phyloP scores from a whole-genome alignment of 2,329 filamentous ascomycete genomes.

The Exophiala viscosa region DNA sequence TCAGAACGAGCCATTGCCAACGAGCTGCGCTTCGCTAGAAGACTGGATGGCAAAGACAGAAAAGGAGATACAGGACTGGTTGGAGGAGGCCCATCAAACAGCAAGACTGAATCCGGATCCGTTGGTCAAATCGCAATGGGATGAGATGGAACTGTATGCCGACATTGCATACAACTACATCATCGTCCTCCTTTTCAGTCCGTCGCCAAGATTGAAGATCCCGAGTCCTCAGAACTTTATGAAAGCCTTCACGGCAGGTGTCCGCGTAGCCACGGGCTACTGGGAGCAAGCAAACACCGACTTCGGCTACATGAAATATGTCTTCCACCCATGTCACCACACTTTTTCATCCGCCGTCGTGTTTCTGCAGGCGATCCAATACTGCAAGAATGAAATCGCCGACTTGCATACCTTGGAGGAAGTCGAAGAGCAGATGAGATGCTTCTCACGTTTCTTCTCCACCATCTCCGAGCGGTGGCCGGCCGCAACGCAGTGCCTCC shows the following conservation, averaged over 20 bases:
- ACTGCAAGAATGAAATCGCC: constrained; percentile 6
- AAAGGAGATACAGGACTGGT: background rate
- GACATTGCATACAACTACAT: constrained; percentile 10
- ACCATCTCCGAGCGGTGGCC: constrained; percentile 12
- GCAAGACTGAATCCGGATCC: constrained; percentile 4
- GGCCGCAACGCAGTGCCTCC: constrained; percentile 5
- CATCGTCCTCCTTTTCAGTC: constrained; percentile 6
- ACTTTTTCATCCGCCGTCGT: constrained; percentile 5
- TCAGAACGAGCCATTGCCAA: constrained; percentile 5
- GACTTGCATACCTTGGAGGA: constrained; percentile 1
- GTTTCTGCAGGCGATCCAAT: constrained; percentile 7
- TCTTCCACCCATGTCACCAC: constrained; percentile 10
- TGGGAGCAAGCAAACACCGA: constrained; percentile 11
- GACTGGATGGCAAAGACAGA: constrained; percentile 4
- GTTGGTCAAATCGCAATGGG: constrained; percentile 8
- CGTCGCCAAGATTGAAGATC: constrained; percentile 2
- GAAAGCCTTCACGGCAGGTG: constrained; percentile 4
- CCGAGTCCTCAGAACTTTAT: constrained; percentile 1
- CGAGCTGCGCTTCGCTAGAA: constrained; percentile 4
- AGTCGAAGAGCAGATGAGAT: constrained; percentile 4
- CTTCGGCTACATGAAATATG: constrained; percentile 12
- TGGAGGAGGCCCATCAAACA: constrained; percentile 1
- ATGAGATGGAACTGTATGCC: constrained; percentile 10
- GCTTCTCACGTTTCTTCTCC: constrained; percentile 11
- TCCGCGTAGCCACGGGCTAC: constrained; percentile 2